Base-by-base conservation (phyloP, 352 stramenopile genomes). In the Achlya hypogyna region DNA sequence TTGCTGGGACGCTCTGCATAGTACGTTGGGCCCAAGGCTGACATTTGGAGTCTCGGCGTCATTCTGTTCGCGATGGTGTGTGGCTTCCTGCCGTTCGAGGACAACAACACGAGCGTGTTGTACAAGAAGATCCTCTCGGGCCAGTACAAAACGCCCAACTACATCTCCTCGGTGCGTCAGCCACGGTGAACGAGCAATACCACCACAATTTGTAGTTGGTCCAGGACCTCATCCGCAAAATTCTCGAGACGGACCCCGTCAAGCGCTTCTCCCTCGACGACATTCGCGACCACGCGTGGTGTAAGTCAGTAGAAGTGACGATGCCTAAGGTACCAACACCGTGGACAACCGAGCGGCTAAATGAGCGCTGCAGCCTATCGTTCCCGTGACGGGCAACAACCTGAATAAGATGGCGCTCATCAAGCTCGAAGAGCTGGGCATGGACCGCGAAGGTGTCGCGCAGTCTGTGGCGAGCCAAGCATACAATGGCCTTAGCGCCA, bases 51-150 rank as follows among this genome's bases (percentile, higher is more conserved):
- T 54, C 77, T 97, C 8, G 92, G 92, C 16, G 90, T 98, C 40
- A 87, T 98, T 34, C 82, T 98, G 8, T 98, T 96, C 71, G 91
- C 91, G 0, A 86, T 98, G 73, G 82, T 98, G 6, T 93, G 84
- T 53, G 92, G 92, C 0, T 91, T 83, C 51, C 73, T 98, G 60
- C 92, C 92, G 10, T 98, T 97, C 64, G 91, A 98, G 52, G 86
- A 98, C 69, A 82, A 79, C 70, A 97, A 97, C 74, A 98, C 88
- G 1, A 85, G 82, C 23, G 53, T 88, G 38, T 77, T 98, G 1
- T 98, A 97, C 85, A 94, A 96, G 70, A 97, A 98, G 52, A 97
- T 97, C 69, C 72, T 96, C 16, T 84, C 74, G 49, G 87, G 84
- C 25, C 79, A 93, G 49, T 97, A 96, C 78, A 85, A 81, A 56